A percentile compares a stretch with the other conserved stretches of the same genome.
phyloP scores from a whole-genome alignment of 306 rosid genomes.

The Sicyos baderoa region DNA sequence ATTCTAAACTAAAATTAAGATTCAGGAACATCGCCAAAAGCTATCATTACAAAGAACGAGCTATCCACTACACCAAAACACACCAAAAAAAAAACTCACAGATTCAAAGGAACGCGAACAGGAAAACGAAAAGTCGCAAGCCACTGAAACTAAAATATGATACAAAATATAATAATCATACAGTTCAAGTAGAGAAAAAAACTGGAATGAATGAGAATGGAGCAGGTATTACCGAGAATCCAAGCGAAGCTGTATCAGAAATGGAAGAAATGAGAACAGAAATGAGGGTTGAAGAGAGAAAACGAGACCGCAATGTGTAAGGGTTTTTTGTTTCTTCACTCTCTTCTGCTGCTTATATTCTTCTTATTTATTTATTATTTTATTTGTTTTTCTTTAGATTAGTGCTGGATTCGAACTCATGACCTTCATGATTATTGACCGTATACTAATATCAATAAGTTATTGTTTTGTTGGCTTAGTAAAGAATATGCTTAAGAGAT shows the following conservation, averaged over 20 bases:
- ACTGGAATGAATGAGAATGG: not conserved
- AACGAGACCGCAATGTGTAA: not conserved
- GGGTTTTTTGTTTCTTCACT: conserved; percentile 12
- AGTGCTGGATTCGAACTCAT: too few relatives aligned
- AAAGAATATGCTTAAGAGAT: not conserved
- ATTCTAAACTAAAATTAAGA: not conserved
- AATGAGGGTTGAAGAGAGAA: conserved; percentile 8
- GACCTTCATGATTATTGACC: too few relatives aligned
- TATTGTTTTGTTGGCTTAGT: too few relatives aligned
- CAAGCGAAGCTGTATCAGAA: conserved; percentile 15
- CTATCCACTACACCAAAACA: not conserved
- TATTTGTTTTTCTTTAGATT: too few relatives aligned
- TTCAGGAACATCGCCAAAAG: conserved; percentile 6
- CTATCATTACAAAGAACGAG: not conserved
- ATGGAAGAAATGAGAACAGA: not conserved
- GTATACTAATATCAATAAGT: too few relatives aligned
- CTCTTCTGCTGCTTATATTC: conserved; percentile 6
- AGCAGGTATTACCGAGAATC: conserved; percentile 19
- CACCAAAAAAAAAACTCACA: not conserved
- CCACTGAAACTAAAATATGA: not conserved
- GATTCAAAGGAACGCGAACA: not conserved
- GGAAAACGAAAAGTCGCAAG: not conserved
- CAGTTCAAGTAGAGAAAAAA: not conserved
- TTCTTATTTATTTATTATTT: not conserved
- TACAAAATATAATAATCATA: not conserved